phyloP scores from a whole-genome alignment of 2,329 filamentous ascomycete genomes.

The Periconia sp. region DNA sequence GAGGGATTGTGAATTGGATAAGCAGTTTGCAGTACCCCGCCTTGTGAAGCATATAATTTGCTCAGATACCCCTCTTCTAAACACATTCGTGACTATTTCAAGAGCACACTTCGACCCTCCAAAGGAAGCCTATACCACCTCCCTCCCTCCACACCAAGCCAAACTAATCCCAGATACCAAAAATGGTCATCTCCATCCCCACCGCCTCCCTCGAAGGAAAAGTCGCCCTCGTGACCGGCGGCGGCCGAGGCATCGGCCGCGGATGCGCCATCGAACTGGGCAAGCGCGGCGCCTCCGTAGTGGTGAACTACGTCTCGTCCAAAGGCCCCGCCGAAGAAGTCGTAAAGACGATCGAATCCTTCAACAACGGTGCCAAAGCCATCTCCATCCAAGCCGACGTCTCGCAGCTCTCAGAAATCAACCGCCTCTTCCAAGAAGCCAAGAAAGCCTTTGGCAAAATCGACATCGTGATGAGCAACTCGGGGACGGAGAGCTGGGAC shows the following conservation, averaged over 20 bases:
- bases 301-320: slow-evolving; percentile 67
- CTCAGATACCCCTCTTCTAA: slow-evolving; percentile 10
- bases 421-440: slow-evolving; percentile 54
- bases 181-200: slow-evolving; percentile 47
- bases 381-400: slow-evolving; percentile 63
- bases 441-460: slow-evolving; percentile 48
- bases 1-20: slow-evolving; percentile 2
- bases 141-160: slow-evolving; percentile 3
- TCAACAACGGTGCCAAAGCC: slow-evolving; percentile 53
- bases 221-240: slow-evolving; percentile 63
- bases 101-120: slow-evolving; percentile 1
- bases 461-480: slow-evolving; percentile 56
- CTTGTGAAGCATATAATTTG: not conserved
- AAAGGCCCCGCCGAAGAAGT: slow-evolving; percentile 53
- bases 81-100: not conserved
- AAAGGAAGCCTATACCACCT: not conserved
- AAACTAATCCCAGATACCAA: slow-evolving; percentile 7
- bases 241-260: slow-evolving; percentile 66
- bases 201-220: slow-evolving; percentile 55
- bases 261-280: slow-evolving; percentile 69
- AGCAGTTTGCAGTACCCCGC: not conserved
- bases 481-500: slow-evolving; percentile 66
- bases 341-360: slow-evolving; percentile 47
- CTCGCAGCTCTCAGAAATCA: slow-evolving; percentile 58
- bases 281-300: slow-evolving; percentile 63